Evolutionary conservation across 306 rosid species (phyloP), one percentile per base, ranked within the genome.

Genomic region (Quercus engelmannii): DNA sequence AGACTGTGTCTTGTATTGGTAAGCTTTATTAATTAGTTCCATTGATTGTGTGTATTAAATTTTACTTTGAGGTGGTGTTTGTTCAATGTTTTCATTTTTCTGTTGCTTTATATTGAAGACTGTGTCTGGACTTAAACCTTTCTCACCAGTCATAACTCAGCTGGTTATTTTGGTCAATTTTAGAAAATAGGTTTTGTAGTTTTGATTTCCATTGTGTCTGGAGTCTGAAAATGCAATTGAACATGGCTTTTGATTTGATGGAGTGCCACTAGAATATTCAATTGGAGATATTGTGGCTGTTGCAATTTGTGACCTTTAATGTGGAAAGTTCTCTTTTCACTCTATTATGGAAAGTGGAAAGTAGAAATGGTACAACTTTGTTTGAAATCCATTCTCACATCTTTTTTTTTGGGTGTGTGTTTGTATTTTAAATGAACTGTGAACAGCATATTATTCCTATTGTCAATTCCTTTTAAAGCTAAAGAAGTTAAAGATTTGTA

Each of bases 1-100:
- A 89, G 86, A 86, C 93, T 17, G 97, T 94, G 75, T 88, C 98
- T 64, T 94, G 98, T 82, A 91, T 92, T 18, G 97, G 98, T 94
- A 89, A 85, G 90, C 51, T 11, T 26, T 30, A 55, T 23, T 74
- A 62, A 71, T 31, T 31, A 15, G 5, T 74, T n/a, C 25, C 55
- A 7, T 74, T 57, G 33, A 49, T 79, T 25, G 6, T 73, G 49
- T 61, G 61, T 79, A 43, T 63, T 33, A n/a, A 12, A 13, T 72
- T 11, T 67, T 74, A 33, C 15, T 33, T 65, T 64, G 43, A 28
- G 4, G 20, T 5, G 35, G 7, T 71, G n/a, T 20, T 41, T 55
- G 26, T 67, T 67, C 55, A 25, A 31, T 26, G 25, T 10, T 23
- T 52, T 67, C 1, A 1, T 19, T 30, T 63, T 63, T 30, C 4